phyloP scores from a whole-genome alignment of 1,139 yeast species.

The Geotrichum reessii region DNA sequence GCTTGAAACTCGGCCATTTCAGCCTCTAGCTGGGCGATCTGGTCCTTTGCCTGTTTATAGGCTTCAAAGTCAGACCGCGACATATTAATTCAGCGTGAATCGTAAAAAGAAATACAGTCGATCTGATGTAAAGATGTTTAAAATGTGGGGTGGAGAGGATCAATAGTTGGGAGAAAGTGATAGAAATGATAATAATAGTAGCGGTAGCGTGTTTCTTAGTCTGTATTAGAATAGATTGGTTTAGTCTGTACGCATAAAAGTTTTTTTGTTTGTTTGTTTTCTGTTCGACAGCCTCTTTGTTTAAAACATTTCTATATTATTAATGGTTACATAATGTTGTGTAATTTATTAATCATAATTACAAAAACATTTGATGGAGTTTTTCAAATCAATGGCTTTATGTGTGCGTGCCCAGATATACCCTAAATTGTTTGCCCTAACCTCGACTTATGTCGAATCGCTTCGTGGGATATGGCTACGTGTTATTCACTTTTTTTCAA shows the following conservation, averaged over 20 bases:
- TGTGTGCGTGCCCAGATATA: background rate
- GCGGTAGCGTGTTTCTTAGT: no score
- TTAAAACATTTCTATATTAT: no score
- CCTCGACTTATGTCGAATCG: background rate
- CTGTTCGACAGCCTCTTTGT: no score
- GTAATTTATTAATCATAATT: no score
- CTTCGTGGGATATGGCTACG: background rate
- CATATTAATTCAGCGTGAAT: constrained; percentile 4
- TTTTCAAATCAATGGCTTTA: no score
- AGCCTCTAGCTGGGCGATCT: constrained; percentile 36
- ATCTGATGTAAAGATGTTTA: background rate
- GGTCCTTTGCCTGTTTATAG: constrained; percentile 29
- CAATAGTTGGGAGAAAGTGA: no score
- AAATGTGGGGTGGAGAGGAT: background rate
- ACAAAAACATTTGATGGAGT: no score
- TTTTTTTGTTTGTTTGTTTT: no score
- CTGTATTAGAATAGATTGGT: no score
- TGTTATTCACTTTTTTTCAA: background rate
- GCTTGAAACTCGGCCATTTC: constrained; percentile 37
- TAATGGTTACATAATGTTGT: no score
- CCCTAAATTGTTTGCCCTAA: background rate
- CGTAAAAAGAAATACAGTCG: background rate
- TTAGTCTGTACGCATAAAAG: no score
- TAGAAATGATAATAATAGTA: no score
- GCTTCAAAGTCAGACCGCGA: constrained; percentile 17